phyloP scores from a whole-genome alignment of 345 rosid species.

The Durio zibethinus region DNA sequence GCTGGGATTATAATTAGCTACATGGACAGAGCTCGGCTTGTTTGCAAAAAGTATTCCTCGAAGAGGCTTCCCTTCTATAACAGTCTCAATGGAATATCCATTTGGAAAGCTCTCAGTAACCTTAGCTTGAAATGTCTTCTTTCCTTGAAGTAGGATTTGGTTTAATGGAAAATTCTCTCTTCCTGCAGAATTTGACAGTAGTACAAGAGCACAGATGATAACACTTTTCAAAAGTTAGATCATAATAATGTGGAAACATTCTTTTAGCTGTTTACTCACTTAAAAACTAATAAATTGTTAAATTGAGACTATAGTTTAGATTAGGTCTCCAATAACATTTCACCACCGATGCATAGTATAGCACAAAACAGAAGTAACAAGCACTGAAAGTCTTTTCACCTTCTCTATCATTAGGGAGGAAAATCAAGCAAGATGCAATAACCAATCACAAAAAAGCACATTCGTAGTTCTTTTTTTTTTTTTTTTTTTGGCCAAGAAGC shows the following conservation, averaged over 20 bases:
- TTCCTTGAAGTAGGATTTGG: constrained; percentile 50
- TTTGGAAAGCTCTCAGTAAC: constrained; percentile 66
- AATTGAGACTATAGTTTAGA: neutral
- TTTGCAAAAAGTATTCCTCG: constrained; percentile 79
- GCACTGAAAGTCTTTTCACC: no score
- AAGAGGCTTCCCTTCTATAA: constrained; percentile 79
- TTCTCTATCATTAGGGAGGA: neutral
- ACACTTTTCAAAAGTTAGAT: neutral
- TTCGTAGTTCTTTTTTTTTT: neutral
- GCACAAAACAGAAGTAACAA: neutral
- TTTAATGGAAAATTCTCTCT: constrained; percentile 40
- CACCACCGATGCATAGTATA: neutral
- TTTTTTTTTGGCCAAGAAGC: neutral
- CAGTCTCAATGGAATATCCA: constrained; percentile 82
- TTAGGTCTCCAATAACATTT: neutral
- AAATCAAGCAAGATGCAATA: constrained; percentile 3
- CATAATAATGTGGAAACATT: neutral
- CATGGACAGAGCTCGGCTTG: constrained; percentile 42
- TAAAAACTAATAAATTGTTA: neutral
- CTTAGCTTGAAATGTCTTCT: constrained; percentile 77
- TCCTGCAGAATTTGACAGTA: constrained; percentile 37
- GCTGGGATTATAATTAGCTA: constrained; percentile 31
- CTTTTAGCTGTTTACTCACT: neutral
- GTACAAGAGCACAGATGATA: neutral
- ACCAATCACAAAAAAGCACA: neutral